Percentiles rank a stretch among this genome's conserved stretches.
These are phyloP conservation scores for Trypanosoma congolense DNA, from an alignment of 208 protist species.

Conservation along the genomic window DNA sequence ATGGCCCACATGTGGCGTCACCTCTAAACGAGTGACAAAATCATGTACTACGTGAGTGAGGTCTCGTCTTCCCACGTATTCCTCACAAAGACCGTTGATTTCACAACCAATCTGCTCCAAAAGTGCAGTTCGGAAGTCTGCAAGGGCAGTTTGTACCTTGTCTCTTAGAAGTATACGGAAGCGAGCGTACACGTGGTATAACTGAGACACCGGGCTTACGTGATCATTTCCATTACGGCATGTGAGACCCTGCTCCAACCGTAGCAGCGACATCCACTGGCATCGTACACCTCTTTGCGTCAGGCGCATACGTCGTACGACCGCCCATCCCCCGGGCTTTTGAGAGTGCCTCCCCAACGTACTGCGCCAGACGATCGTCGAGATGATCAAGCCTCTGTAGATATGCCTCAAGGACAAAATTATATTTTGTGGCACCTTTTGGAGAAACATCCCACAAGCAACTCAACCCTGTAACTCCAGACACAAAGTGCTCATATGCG, in stretches of 20 bases:
- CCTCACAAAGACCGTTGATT: constrained; percentile 57
- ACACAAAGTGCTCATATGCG: constrained; percentile 34
- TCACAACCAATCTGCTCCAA: constrained; percentile 54
- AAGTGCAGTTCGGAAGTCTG: constrained; percentile 59
- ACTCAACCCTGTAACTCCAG: neutral
- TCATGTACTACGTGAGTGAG: constrained; percentile 41
- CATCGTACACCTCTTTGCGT: neutral
- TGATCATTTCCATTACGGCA: too few relatives aligned
- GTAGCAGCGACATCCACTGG: too few relatives aligned
- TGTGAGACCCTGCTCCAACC: too few relatives aligned
- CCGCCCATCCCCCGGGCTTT: constrained; percentile 38
- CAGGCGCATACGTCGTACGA: neutral
- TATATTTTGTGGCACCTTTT: constrained; percentile 34
- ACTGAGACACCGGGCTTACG: constrained; percentile 3
- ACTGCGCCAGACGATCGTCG: constrained; percentile 64
- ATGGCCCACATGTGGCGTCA: constrained; percentile 49
- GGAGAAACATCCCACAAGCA: constrained; percentile 43
- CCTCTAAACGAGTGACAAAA: constrained; percentile 40
- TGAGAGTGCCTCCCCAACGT: constrained; percentile 62
- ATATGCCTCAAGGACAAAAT: constrained; percentile 42
- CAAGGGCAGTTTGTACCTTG: constrained; percentile 62
- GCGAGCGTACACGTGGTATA: constrained; percentile 54
- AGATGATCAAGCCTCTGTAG: constrained; percentile 29
- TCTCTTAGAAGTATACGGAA: constrained; percentile 66
- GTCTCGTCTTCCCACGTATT: constrained; percentile 55